phyloP scores from a whole-genome alignment of 2,329 filamentous ascomycete genomes.

The Cephalotrichum gorgonifer region DNA sequence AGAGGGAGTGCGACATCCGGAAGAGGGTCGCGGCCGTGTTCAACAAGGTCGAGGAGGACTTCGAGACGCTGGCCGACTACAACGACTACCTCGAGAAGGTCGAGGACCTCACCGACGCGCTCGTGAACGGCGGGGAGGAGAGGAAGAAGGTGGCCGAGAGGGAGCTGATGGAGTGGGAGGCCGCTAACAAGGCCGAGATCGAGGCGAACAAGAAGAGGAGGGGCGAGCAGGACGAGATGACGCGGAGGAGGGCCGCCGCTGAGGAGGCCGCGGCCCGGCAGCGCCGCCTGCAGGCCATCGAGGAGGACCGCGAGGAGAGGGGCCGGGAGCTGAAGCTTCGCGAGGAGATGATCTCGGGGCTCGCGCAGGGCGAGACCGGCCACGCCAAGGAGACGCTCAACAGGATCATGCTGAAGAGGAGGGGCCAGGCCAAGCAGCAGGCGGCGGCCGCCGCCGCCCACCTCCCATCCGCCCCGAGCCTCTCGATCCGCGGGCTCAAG shows the following conservation, averaged over 20 bases:
- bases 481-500: conserved; percentile 69
- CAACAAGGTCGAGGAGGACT: conserved; percentile 85
- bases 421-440: conserved; percentile 38
- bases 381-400: conserved; percentile 49
- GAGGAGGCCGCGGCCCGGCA: conserved; percentile 55
- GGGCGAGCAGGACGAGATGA: conserved; percentile 42
- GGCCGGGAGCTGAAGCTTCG: conserved; percentile 51
- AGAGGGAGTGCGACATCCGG: conserved; percentile 89
- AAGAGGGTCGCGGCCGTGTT: conserved; percentile 67
- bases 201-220: conserved; percentile 49
- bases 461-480: conserved; percentile 15
- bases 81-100: conserved; percentile 94
- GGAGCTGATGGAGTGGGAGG: conserved; percentile 51
- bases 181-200: conserved; percentile 59
- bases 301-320: conserved; percentile 63
- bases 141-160: conserved; percentile 39
- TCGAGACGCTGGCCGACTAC: conserved; percentile 71
- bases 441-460: conserved; percentile 19
- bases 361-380: conserved; percentile 50
- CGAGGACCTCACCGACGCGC: conserved; percentile 80
- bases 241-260: conserved; percentile 44
- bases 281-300: conserved; percentile 49
- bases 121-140: conserved; percentile 62
- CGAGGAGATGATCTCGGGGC: conserved; percentile 58
- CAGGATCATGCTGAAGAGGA: conserved; percentile 63